These are phyloP conservation scores for Yarrowia keelungensis DNA, from an alignment of 805 yeast species.

Conservation along the genomic window DNA sequence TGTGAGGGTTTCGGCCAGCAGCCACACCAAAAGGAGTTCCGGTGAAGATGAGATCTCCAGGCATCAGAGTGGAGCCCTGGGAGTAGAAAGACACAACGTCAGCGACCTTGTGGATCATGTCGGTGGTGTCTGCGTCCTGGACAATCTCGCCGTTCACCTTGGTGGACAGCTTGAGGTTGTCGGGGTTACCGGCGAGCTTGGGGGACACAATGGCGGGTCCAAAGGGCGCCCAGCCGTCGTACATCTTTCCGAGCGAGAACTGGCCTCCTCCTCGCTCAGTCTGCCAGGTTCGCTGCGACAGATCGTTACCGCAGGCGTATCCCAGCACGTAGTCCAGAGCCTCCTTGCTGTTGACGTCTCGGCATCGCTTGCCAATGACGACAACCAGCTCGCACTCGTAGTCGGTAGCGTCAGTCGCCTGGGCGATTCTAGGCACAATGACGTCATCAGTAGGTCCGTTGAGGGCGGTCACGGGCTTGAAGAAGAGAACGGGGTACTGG, in stretches of 20 bases:
- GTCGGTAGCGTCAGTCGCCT: constrained; percentile 52
- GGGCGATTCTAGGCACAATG: constrained; percentile 50
- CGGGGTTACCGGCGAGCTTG: constrained; percentile 50
- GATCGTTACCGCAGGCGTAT: constrained; percentile 62
- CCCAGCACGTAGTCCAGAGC: constrained; percentile 60
- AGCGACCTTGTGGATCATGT: constrained; percentile 57
- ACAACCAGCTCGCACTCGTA: constrained; percentile 63
- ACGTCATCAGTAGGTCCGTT: constrained; percentile 55
- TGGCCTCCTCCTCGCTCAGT: constrained; percentile 60
- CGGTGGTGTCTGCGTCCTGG: constrained; percentile 57
- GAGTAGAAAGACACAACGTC: constrained; percentile 57
- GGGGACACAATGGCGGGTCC: constrained; percentile 60
- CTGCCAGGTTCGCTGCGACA: constrained; percentile 66
- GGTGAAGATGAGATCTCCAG: constrained; percentile 63
- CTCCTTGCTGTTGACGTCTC: constrained; percentile 53
- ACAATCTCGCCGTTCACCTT: constrained; percentile 58
- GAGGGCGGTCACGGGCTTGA: constrained; percentile 58
- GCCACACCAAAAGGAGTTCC: constrained; percentile 65
- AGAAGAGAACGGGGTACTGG: constrained; percentile 58
- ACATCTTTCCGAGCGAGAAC: constrained; percentile 60
- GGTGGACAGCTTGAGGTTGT: constrained; percentile 52
- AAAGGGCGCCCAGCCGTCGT: constrained; percentile 64
- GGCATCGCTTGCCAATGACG: constrained; percentile 60
- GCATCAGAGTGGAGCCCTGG: constrained; percentile 59
- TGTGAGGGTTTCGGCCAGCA: constrained; percentile 54